Evolutionary conservation across 2,329 filamentous ascomycete species (phyloP).

Genomic region (Colletotrichum higginsianum): DNA sequence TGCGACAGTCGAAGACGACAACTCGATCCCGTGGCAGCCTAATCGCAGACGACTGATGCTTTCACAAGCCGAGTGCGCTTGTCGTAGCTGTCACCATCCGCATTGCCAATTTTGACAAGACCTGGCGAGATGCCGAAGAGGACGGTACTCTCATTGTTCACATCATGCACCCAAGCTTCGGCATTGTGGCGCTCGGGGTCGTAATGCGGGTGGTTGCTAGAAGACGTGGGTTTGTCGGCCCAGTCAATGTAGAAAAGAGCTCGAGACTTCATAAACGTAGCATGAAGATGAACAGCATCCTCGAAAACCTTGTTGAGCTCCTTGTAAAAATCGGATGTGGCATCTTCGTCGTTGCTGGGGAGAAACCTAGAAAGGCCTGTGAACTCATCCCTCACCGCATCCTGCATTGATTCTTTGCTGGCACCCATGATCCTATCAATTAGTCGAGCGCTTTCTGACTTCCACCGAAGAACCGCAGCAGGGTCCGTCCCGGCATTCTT

Average conservation of each 20-base stretch:
- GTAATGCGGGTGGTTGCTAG: accelerated
- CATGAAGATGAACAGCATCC: not conserved
- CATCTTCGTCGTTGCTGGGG: accelerated
- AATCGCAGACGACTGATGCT: conserved; percentile 18
- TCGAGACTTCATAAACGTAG: conserved; percentile 4
- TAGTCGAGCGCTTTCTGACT: not conserved
- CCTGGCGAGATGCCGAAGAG: not conserved
- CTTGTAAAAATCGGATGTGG: no score
- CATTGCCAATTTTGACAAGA: conserved; percentile 31
- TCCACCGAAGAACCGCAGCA: not conserved
- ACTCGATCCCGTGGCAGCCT: no score
- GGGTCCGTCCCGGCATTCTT: not conserved
- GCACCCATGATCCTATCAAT: not conserved
- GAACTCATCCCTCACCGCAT: accelerated
- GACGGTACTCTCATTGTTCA: not conserved
- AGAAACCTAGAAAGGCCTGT: not conserved
- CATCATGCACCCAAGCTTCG: not conserved
- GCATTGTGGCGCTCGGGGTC: not conserved
- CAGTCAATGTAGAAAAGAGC: not conserved
- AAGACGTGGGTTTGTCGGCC: not conserved
- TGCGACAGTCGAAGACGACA: no score
- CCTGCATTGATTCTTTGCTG: not conserved
- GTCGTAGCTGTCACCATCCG: conserved; percentile 37
- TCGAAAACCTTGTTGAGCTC: not conserved
- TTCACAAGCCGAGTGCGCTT: conserved; percentile 12